Percentiles rank a stretch among this genome's conserved stretches.
phyloP scores from a whole-genome alignment of 176 grass and related monocot species.

The Paspalum vaginatum region DNA sequence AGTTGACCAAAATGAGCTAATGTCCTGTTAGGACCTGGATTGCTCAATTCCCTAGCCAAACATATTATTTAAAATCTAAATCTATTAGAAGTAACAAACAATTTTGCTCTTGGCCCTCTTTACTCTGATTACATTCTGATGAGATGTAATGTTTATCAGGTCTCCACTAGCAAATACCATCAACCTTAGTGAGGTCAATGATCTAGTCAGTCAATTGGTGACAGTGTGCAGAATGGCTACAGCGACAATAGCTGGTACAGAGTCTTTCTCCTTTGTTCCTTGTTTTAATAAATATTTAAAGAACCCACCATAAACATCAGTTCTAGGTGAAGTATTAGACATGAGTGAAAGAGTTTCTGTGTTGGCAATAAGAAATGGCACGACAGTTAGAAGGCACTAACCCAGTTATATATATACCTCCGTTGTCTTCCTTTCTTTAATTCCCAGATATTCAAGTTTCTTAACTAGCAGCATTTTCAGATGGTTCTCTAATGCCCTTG shows the following conservation, averaged over 20 bases:
- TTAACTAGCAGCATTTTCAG: background rate
- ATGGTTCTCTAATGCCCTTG: constrained; percentile 24
- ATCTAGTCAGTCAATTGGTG: constrained; percentile 55
- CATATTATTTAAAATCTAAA: constrained; percentile 19
- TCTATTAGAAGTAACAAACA: constrained; percentile 10
- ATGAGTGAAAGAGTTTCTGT: background rate
- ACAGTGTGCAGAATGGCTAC: constrained; percentile 50
- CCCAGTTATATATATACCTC: background rate
- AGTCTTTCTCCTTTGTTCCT: background rate
- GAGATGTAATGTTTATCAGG: constrained; percentile 39
- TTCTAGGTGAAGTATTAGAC: background rate
- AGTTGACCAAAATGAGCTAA: constrained; percentile 17
- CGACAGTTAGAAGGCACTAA: constrained; percentile 19
- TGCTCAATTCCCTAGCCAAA: constrained; percentile 11
- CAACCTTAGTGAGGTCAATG: constrained; percentile 50
- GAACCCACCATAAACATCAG: background rate
- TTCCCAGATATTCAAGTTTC: background rate
- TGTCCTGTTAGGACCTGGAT: background rate
- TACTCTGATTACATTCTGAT: constrained; percentile 23
- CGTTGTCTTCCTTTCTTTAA: background rate
- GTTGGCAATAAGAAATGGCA: constrained; percentile 23
- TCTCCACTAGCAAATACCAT: constrained; percentile 69
- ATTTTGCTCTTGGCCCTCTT: constrained; percentile 42
- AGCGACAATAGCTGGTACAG: constrained; percentile 42
- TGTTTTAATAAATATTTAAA: constrained; percentile 1